Evolutionary conservation across 345 rosid species (phyloP).

Genomic region (Physaria fendleri): DNA sequence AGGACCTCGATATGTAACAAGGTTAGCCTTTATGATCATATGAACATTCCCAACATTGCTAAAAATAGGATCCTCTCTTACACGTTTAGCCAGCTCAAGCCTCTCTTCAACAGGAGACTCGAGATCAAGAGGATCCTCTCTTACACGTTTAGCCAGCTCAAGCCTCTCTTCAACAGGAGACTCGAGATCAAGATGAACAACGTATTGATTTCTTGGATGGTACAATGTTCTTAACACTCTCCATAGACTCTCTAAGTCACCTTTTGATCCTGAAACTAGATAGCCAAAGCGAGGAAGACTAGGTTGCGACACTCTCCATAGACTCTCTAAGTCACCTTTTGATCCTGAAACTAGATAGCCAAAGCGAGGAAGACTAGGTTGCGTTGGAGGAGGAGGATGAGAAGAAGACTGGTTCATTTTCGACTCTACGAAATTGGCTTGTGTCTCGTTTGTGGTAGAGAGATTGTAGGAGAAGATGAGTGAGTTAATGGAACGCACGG

Average conservation of each 20-base stretch:
- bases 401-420: conserved; percentile 35
- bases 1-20: conserved; percentile 54
- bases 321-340: conserved; percentile 81
- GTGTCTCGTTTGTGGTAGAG: conserved; percentile 32
- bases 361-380: conserved; percentile 67
- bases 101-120: conserved; percentile 85
- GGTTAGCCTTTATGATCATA: conserved; percentile 76
- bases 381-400: conserved; percentile 35
- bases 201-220: conserved; percentile 86
- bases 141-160: conserved; percentile 68
- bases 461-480: conserved; percentile 50
- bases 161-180: conserved; percentile 76
- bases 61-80: conserved; percentile 63
- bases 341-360: conserved; percentile 95
- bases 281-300: conserved; percentile 90
- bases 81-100: conserved; percentile 65
- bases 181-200: conserved; percentile 92
- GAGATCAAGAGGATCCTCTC: conserved; percentile 85
- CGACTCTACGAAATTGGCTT: conserved; percentile 42
- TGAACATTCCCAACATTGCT: conserved; percentile 63
- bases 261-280: conserved; percentile 89
- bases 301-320: conserved; percentile 79
- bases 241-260: conserved; percentile 91
- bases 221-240: conserved; percentile 80
- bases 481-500: conserved; percentile 61